A percentile compares a stretch with the other conserved stretches of the same genome.
Evolutionary conservation across 495 filamentous ascomycete species (phyloP).

Genomic region (Tuber aestivum): DNA sequence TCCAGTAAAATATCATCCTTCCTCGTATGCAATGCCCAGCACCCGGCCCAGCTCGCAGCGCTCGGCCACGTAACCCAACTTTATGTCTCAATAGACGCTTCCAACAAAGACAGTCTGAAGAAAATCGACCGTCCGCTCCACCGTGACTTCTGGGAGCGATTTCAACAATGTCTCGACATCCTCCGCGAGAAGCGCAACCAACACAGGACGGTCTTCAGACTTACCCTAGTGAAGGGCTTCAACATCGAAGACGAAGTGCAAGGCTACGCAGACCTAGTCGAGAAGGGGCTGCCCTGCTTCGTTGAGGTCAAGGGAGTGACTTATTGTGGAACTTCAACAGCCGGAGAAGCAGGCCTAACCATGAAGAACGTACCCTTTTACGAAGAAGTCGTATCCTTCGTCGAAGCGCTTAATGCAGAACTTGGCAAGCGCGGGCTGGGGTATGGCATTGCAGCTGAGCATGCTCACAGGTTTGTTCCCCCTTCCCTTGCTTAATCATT

Average conservation of each 20-base stretch:
- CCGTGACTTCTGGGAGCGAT: slow-evolving; percentile 95
- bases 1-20: slow-evolving; percentile 82
- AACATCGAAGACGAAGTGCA: slow-evolving; percentile 88
- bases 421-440: slow-evolving; percentile 60
- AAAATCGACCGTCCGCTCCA: slow-evolving; percentile 87
- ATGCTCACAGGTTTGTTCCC: slow-evolving; percentile 57
- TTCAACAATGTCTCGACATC: slow-evolving; percentile 83
- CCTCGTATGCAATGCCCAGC: slow-evolving; percentile 96
- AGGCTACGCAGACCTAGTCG: slow-evolving; percentile 85
- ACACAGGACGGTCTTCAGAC: slow-evolving; percentile 88
- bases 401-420: slow-evolving; percentile 61
- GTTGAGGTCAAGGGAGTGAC: slow-evolving; percentile 95
- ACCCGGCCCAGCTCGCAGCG: slow-evolving; percentile 79
- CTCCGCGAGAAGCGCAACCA: slow-evolving; percentile 69
- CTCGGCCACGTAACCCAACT: slow-evolving; percentile 82
- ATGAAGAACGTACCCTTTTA: slow-evolving; percentile 98
- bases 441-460: slow-evolving; percentile 91
- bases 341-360: slow-evolving; percentile 71
- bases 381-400: slow-evolving; percentile 76
- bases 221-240: slow-evolving; percentile 93
- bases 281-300: slow-evolving; percentile 76
- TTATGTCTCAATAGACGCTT: slow-evolving; percentile 92
- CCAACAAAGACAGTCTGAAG: slow-evolving; percentile 77
- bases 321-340: slow-evolving; percentile 84
- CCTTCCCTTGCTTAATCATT: background rate